Base-by-base conservation (phyloP, 2,329 filamentous ascomycete genomes). In the Elsinoe australis region DNA sequence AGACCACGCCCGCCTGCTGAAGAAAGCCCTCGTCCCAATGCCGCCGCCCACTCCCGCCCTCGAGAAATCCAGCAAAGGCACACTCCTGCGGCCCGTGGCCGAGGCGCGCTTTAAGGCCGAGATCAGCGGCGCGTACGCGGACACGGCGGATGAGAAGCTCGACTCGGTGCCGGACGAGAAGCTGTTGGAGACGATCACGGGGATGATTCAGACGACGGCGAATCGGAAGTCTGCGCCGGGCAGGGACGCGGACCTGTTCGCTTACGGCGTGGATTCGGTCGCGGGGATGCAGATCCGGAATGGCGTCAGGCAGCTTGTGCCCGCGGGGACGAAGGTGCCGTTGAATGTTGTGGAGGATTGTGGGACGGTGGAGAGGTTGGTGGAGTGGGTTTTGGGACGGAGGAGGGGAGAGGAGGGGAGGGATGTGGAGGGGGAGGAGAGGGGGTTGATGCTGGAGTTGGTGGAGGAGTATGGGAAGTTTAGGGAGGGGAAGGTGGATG, bases 1-100 rank as follows among this genome's bases (percentile, higher is more conserved):
- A 52, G 64, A 64, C 5, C 75, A 80, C 54, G 68, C 74, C 3
- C 65, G 71, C 8, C 67, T 82, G 47, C 58, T 71, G 2, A 66
- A 59, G 24, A 58, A 67, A 1, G 79, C 77, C 71, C 52, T 82
- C 10, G 53, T 77, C 0, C 63, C 73, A 0, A 62, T 79, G 33
- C 56, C 65, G 0, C 51, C 64, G 5, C 52, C 58, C 6, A 55
- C 58, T 0, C 53, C 62, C 0, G 57, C 60, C 10, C 61, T 81
- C 0, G 68, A 73, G 49, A 82, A 79, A 59, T 82, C 75, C 51
- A 82, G 76, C 53, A 83, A 83, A 59, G 79, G 79, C 0, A 80
- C 77, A 0, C 64, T 79, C 1, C 61, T 83, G 12, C 66, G 79
- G 18, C 64, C 61, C 9, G 66, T 67, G 38, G 76, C 73, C 0